Evolutionary conservation across 1,139 yeast species (phyloP), one percentile per base, ranked within the genome.

Genomic region (Nadsonia starkeyi-henricii): DNA sequence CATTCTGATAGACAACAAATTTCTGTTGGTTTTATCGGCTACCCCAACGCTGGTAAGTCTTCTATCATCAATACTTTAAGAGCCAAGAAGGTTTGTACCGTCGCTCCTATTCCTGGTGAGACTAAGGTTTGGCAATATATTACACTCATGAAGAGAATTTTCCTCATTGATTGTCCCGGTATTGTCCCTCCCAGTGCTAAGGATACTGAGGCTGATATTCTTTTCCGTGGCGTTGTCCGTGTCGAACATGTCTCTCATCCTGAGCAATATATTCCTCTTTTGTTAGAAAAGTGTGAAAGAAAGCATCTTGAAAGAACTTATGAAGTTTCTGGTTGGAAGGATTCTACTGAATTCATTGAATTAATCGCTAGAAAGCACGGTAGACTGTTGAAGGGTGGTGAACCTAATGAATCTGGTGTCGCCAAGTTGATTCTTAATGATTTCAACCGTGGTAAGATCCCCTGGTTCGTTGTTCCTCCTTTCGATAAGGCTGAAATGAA

Each of bases 71-170:
- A 91, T 67, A 89, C 97, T 1, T 72, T 91, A 57, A 79, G 96
- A 63, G 81, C 81, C 64, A 91, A 91, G 74, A 91, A 91, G 71
- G 98, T 91, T 44, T 93, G 98, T 70, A 81, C 77, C 45, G 97
- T 91, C 47, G 98, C 98, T 1, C 98, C 98, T 46, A 88, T 91
- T 59, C 98, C 98, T 30, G 98, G 98, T 63, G 98, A 91, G 64
- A 91, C 98, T 45, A 91, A 91, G 68, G 97, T 91, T 44, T 91
- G 98, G 98, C 98, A 91, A 71, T 91, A 91, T 69, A 88, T 91
- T 60, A 89, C 98, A 1, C 73, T 91, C 61, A 91, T 91, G 96
- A 88, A 89, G 73, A 77, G 89, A 58, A 91, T 91, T 49, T 91
- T 88, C 67, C 72, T 91, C 59, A 91, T 91, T 61, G 98, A 91